These are phyloP conservation scores for Russula earlei DNA, from an alignment of 768 basidiomycete species.

Conservation along the genomic window DNA sequence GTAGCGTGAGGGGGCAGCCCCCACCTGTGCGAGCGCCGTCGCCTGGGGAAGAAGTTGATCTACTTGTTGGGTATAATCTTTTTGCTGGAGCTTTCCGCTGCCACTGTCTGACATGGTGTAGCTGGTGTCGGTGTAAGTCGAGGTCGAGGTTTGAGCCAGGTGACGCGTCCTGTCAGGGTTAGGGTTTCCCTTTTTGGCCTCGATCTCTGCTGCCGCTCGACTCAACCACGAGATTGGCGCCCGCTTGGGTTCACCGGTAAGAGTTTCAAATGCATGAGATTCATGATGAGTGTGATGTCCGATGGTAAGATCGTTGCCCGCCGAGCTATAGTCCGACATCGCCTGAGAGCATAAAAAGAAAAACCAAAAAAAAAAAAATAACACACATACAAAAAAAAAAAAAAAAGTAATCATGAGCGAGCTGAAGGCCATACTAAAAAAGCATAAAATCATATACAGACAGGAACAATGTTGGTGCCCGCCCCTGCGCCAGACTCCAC, in stretches of 20 bases:
- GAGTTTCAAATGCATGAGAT: constrained; percentile 26
- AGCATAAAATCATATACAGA: constrained; percentile 40
- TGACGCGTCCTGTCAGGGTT: constrained; percentile 30
- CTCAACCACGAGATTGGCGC: not conserved
- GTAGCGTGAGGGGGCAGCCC: constrained; percentile 17
- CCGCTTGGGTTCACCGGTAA: not conserved
- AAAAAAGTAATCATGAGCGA: constrained; percentile 17
- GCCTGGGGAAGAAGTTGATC: constrained; percentile 64
- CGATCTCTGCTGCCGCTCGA: constrained; percentile 5
- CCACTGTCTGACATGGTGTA: constrained; percentile 54
- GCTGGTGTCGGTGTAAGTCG: not conserved
- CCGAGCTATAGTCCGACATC: constrained; percentile 8
- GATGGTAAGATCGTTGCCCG: constrained; percentile 9
- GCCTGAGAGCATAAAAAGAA: not conserved
- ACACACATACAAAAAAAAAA: not conserved
- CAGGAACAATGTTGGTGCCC: constrained; percentile 32
- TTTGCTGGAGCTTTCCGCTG: constrained; percentile 67
- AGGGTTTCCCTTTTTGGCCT: constrained; percentile 15
- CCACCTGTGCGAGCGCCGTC: constrained; percentile 60
- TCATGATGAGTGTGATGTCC: constrained; percentile 30
- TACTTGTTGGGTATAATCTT: constrained; percentile 81
- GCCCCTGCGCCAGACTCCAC: constrained; percentile 10
- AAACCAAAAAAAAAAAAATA: not conserved
- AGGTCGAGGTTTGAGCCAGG: not conserved
- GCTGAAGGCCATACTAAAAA: constrained; percentile 14